Evolutionary conservation across 139 green algal genomes (phyloP), one percentile per base, ranked within the genome.

Genomic region (Chlamydomonas urium): DNA sequence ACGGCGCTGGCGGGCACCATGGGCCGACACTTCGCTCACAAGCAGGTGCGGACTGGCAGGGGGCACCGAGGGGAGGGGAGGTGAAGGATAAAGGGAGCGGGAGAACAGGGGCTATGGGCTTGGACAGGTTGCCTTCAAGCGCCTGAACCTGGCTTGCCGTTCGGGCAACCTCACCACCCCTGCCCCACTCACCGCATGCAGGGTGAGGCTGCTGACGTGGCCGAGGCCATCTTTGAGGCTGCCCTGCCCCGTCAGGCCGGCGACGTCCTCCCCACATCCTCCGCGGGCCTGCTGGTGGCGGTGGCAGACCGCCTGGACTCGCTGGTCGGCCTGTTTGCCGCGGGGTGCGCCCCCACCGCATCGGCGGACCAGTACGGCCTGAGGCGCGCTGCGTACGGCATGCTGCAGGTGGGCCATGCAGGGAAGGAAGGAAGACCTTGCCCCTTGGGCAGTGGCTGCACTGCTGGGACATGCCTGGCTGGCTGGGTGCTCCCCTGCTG

Each of bases 1-100:
- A 98, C 95, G 1, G 87, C 87, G 4, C 86, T 99, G 36, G 96
- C 95, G 26, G 96, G 96, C 56, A 87, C 83, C 31, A 98, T 99
- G 92, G 95, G 95, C 5, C 69, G 80, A 2, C 79, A 84, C 70
- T 84, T 81, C 38, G 79, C 79, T 0, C 28, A 68, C 42, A 81
- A 79, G 70, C 50, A 83, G 77, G 77, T 78, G 38, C n/a, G n/a
- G n/a, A n/a, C n/a, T n/a, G n/a, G 1, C 14, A n/a, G 14, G 45
- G 45, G 45, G 45, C 17, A 17, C 14, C 17, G 14, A 53, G 14
- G 45, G 45, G 45, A 17, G 45, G 45, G 45, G 45, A 17, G 45
- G 45, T 14, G 45, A 17, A 17, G 45, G n/a, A n/a, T n/a, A n/a
- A n/a, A n/a, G n/a, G n/a, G n/a, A n/a, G n/a, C n/a, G n/a, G n/a